phyloP scores from a whole-genome alignment of 305 asterid species.

The Euphrasia arctica region DNA sequence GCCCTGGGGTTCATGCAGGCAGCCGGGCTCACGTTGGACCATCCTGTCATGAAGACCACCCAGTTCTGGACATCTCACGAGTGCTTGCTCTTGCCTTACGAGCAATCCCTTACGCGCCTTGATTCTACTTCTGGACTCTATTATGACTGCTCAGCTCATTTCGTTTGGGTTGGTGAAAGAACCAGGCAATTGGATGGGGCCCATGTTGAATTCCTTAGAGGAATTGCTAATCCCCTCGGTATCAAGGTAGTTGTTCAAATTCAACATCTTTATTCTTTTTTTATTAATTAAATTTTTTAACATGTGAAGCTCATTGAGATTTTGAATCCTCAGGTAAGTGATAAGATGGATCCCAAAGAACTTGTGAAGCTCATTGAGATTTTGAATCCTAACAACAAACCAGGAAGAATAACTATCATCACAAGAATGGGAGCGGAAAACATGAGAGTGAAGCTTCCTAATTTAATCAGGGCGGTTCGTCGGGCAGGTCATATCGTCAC shows the following conservation, averaged over 20 bases:
- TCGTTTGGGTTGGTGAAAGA: conserved; percentile 85
- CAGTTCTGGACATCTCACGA: conserved; percentile 95
- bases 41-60: conserved; percentile 69
- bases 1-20: conserved; percentile 89
- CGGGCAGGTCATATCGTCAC: conserved; percentile 78
- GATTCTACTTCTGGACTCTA: conserved; percentile 80
- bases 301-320: neutral
- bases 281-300: neutral
- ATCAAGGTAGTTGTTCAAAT: conserved; percentile 48
- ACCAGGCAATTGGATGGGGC: conserved; percentile 87
- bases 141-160: conserved; percentile 86
- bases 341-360: conserved; percentile 78
- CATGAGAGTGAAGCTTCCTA: conserved; percentile 90
- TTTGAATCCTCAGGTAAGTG: conserved; percentile 58
- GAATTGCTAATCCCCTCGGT: conserved; percentile 85
- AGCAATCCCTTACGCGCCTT: conserved; percentile 71
- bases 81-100: conserved; percentile 84
- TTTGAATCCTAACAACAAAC: conserved; percentile 70
- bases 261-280: neutral
- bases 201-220: conserved; percentile 80
- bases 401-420: conserved; percentile 82
- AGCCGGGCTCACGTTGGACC: conserved; percentile 78
- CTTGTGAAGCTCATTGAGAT: conserved; percentile 78
- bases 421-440: conserved; percentile 92
- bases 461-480: conserved; percentile 77